phyloP scores from a whole-genome alignment of 139 green algal species.

The Mesotaenium endlicherianum region DNA sequence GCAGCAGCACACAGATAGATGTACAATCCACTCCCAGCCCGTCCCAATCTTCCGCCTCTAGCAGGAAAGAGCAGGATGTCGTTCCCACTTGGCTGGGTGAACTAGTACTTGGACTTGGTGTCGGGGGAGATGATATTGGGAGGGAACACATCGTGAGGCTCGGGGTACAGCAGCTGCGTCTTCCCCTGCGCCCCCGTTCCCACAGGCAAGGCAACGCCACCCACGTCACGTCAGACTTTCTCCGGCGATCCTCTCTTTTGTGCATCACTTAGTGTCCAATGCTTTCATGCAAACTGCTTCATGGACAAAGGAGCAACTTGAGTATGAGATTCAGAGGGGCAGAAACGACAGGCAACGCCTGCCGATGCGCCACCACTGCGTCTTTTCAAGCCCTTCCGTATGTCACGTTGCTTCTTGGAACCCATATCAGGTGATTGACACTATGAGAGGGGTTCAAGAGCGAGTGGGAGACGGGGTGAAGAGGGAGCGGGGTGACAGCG shows the following conservation, averaged over 20 bases:
- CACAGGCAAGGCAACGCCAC: too few species aligned
- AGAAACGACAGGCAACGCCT: neutral
- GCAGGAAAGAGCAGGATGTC: neutral
- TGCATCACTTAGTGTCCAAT: too few species aligned
- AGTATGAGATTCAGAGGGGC: neutral
- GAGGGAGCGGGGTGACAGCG: neutral
- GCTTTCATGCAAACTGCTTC: too few species aligned
- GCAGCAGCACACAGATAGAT: neutral
- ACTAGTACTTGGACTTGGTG: too few species aligned
- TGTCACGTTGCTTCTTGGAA: neutral
- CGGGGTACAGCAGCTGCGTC: conserved; percentile 84
- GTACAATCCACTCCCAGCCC: neutral
- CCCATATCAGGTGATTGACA: too few species aligned
- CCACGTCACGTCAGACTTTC: too few species aligned
- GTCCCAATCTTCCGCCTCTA: too few species aligned
- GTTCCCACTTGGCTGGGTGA: neutral
- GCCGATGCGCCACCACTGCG: neutral
- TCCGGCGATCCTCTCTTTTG: too few species aligned
- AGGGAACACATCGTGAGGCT: conserved; percentile 87
- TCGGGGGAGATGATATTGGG: conserved; percentile 67
- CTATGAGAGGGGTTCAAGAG: too few species aligned
- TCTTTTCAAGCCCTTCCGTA: neutral
- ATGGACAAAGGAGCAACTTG: too few species aligned
- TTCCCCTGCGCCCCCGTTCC: conserved; percentile 75
- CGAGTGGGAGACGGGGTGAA: too few species aligned